Evolutionary conservation across 768 basidiomycete species (phyloP), one percentile per base, ranked within the genome.

Genomic region (Leccinum disarticulatum): DNA sequence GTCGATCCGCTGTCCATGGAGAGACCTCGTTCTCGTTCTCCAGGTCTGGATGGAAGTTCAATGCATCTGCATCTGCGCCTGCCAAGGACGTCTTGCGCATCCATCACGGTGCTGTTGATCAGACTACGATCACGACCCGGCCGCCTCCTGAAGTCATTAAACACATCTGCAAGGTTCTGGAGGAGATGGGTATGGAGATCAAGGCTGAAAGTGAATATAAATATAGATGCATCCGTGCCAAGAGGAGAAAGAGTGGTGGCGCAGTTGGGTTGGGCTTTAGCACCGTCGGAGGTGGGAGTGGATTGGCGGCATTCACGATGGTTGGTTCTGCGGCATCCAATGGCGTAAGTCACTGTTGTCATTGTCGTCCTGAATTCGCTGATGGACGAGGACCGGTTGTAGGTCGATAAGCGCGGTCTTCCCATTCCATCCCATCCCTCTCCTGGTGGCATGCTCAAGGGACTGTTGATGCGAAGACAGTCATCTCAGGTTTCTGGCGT

Each of bases 61-160:
- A 60, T 33, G 59, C 73, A 62, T 69, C 75, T 33, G 59, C 73
- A 61, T 69, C 75, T 43, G 63, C 73, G 6, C 67, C 70, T 22
- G 50, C 74, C 27, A 79, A 77, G 63, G 82, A 81, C 41, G 81
- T 80, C 54, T 74, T 98, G 43, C 85, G 94, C 11, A 84, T 91
- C 46, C 96, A 98, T 70, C 90, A 92, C 65, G 96, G 95, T 61
- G 87, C 95, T 2, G 90, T 98, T 31, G 97, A 98, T 71, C 89
- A 90, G 72, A 86, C 86, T 28, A 95, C 87, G 55, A 83, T 98
- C 66, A 97, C 96, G 35, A 92, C 87, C 3, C 82, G 85, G 22
- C 78, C 87, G 9, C 95, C 96, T 36, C 85, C 87, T 1, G 90
- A 92, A 64, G 95, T 98, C 36, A 92, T 98, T 79, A 84, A 81